Conservation (phyloP, 371 early-diverging fungal genomes). For the Lichtheimia ramosa region DNA sequence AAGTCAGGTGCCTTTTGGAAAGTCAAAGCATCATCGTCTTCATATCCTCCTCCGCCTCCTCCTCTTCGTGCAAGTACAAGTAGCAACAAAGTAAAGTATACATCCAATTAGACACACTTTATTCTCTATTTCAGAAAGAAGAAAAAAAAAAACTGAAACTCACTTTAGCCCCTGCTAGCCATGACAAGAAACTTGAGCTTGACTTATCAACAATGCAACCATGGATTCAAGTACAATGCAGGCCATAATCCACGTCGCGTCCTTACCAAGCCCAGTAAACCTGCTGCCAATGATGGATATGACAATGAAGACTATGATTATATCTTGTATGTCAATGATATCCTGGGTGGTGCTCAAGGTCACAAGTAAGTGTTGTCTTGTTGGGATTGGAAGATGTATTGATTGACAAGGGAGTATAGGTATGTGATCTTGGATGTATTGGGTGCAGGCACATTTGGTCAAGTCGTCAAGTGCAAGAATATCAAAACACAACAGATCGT, state of each 20-base stretch:
- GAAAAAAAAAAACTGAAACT: neutral
- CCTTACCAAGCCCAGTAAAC: conserved; percentile 88
- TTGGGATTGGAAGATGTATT: neutral
- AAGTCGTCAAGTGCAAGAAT: conserved; percentile 93
- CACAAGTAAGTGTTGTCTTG: conserved; percentile 59
- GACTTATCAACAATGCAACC: conserved; percentile 49
- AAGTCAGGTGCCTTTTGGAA: too few relatives aligned
- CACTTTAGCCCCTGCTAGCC: conserved; percentile 9
- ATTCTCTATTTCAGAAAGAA: too few relatives aligned
- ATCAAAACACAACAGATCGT: conserved; percentile 80
- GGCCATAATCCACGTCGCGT: conserved; percentile 85
- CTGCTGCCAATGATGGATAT: conserved; percentile 82
- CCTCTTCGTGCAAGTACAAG: neutral
- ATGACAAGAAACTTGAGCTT: conserved; percentile 22
- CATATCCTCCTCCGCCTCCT: too few relatives aligned
- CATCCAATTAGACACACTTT: too few relatives aligned
- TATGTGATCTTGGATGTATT: conserved; percentile 86
- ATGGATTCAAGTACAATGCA: conserved; percentile 72
- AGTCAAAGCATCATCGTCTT: too few relatives aligned
- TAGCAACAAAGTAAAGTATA: neutral
- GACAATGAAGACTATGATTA: conserved; percentile 94
- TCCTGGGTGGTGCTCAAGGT: conserved; percentile 69
- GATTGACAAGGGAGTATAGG: conserved; percentile 22
- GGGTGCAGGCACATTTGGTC: conserved; percentile 98
- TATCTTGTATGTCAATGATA: conserved; percentile 92